Conservation (phyloP, 306 rosid species). For the Pyrus bretschneideri region DNA sequence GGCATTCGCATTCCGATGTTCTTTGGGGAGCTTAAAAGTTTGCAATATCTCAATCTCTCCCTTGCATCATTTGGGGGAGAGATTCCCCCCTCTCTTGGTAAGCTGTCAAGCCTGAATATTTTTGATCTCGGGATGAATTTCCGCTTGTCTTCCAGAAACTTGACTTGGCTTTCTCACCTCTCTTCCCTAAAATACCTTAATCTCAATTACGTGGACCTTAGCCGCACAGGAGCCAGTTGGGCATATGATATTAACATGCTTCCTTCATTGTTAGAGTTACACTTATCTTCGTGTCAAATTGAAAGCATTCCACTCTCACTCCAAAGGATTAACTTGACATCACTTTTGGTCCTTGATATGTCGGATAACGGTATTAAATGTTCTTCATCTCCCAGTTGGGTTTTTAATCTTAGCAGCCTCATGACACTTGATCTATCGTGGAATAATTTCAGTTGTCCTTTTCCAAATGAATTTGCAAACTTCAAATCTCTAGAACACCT, state of each 20-base stretch:
- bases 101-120: neutral
- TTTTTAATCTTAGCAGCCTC: conserved; percentile 1
- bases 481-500: neutral
- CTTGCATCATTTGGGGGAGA: conserved; percentile 14
- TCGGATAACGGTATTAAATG: fast-evolving
- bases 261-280: neutral
- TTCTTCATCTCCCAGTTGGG: neutral
- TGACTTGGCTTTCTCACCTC: conserved; percentile 23
- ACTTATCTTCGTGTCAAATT: fast-evolving
- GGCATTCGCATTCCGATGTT: conserved; percentile 18
- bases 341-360: neutral
- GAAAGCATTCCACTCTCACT: neutral
- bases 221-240: conserved; percentile 5
- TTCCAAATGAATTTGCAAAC: neutral
- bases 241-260: neutral
- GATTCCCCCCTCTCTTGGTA: neutral
- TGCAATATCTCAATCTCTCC: conserved; percentile 29
- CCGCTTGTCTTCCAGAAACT: neutral
- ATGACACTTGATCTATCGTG: fast-evolving
- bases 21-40: conserved; percentile 23
- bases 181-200: conserved; percentile 27
- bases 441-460: neutral
- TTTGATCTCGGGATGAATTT: neutral
- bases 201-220: conserved; percentile 1
- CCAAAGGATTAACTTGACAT: neutral